A percentile compares a stretch with the other conserved stretches of the same genome.
Evolutionary conservation across 306 rosid genomes (phyloP).

Genomic region (Glycine latifolia): DNA sequence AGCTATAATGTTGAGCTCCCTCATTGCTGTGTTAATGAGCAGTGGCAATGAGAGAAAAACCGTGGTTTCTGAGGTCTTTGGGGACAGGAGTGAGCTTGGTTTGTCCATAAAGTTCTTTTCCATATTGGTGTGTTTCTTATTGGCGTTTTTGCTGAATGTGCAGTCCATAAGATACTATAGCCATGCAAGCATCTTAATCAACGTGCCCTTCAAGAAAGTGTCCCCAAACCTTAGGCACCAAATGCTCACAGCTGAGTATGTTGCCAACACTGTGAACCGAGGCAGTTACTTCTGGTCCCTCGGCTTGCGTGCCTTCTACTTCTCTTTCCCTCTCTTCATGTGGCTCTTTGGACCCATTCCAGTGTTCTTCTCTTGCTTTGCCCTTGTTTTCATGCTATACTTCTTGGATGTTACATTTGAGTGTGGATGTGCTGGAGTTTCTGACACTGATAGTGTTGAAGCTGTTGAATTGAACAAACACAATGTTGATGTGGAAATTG

Average conservation of each 20-base stretch:
- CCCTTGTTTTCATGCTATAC: slow-evolving; percentile 66
- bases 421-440: slow-evolving; percentile 53
- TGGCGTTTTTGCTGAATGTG: slow-evolving; percentile 74
- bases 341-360: slow-evolving; percentile 96
- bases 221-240: slow-evolving; percentile 49
- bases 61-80: slow-evolving; percentile 38
- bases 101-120: slow-evolving; percentile 70
- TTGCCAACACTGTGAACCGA: slow-evolving; percentile 67
- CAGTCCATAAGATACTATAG: slow-evolving; percentile 90
- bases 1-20: slow-evolving; percentile 83
- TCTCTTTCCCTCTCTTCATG: slow-evolving; percentile 80
- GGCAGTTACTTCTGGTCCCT: slow-evolving; percentile 91
- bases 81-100: slow-evolving; percentile 57
- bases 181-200: slow-evolving; percentile 87
- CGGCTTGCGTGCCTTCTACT: slow-evolving; percentile 86
- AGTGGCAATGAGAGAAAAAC: slow-evolving; percentile 37
- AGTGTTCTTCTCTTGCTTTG: slow-evolving; percentile 63
- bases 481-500: slow-evolving; percentile 55
- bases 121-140: slow-evolving; percentile 77
- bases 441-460: slow-evolving; percentile 20
- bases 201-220: slow-evolving; percentile 72
- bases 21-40: slow-evolving; percentile 78
- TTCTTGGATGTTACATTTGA: slow-evolving; percentile 71
- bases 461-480: slow-evolving; percentile 8
- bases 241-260: slow-evolving; percentile 65